Evolutionary conservation across 1,284 basidiomycete genomes (phyloP), one percentile per base, ranked within the genome.

Genomic region (Ustilago cynodontis): DNA sequence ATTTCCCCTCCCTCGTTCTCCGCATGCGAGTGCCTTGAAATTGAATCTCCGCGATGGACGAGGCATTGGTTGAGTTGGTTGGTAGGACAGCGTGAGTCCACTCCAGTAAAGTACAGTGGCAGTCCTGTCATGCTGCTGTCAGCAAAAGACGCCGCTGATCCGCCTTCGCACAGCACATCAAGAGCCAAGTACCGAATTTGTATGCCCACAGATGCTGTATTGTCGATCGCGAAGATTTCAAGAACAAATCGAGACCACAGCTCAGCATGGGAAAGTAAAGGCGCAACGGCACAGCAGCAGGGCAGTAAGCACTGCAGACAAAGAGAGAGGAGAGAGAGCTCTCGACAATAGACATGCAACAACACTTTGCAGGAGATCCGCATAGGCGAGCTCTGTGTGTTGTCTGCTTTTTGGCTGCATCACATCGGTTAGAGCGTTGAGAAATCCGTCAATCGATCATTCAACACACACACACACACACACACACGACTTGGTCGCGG

Each of bases 1-100:
- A 11, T 39, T 55, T 37, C 14, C 7, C 35, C 35, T 13, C 8
- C 14, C 7, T 16, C 14, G 35, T 37, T 37, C 8, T 13, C 14
- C 35, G 35, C 18, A 29, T 28, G 39, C 54, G 24, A 43, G 58
- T 60, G 43, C 58, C 49, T 60, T 50, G 50, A 51, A 41, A 41
- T 60, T 60, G 35, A 24, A 39, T 11, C 58, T 60, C 58, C 57
- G 47, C 57, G 35, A 59, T 59, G 45, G 33, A 39, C 11, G 57
- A 33, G 57, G 47, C 13, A 35, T 31, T 26, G 35, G 11, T 33
- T 33, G 31, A 33, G 11, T 5, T 5, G 7, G 9, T 14, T 28
- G 24, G 47, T 43, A n/a, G 18, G 6, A 9, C 9, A 49, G 47
- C 28, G 47, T 35, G 33, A 10, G 2, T 33, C 51, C 37, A n/a